Evolutionary conservation across 805 yeast genomes (phyloP).

Genomic region (Wickerhamiella kazuoi): DNA sequence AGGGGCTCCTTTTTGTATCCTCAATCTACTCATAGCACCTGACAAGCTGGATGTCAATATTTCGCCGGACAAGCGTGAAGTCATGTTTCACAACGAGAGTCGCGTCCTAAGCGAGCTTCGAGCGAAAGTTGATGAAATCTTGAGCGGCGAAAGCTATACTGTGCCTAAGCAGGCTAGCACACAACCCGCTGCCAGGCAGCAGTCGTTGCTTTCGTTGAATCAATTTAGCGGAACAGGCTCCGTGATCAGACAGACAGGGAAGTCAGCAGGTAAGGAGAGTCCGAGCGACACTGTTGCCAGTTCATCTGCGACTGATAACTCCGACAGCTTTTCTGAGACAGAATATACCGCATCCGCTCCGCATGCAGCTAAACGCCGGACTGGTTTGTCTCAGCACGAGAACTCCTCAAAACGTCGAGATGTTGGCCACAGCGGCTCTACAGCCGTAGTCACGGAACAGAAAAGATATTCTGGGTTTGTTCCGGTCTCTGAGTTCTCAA

Average conservation of each 20-base stretch:
- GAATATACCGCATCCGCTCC: too few species aligned
- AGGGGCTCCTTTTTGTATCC: conserved; percentile 54
- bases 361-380: too few species aligned
- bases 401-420: too few species aligned
- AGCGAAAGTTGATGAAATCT: conserved; percentile 32
- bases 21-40: conserved; percentile 40
- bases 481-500: too few species aligned
- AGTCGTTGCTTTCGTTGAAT: conserved; percentile 6
- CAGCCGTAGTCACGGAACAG: too few species aligned
- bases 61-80: conserved; percentile 73
- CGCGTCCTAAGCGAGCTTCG: conserved; percentile 38
- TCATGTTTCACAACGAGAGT: conserved; percentile 50
- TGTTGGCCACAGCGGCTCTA: too few species aligned
- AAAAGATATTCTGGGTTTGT: too few species aligned
- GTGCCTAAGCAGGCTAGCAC: conserved; percentile 19
- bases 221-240: conserved; percentile 9
- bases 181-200: conserved; percentile 5
- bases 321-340: too few species aligned
- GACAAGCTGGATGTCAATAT: conserved; percentile 55
- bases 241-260: conserved; percentile 6
- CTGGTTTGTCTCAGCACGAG: too few species aligned
- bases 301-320: too few species aligned
- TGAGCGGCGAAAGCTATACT: conserved; percentile 23
- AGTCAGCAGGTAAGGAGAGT: too few species aligned
- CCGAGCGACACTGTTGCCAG: too few species aligned